These are phyloP conservation scores for Discostella pseudostelligera DNA, from an alignment of 108 stramenopile genomes.

Conservation along the genomic window DNA sequence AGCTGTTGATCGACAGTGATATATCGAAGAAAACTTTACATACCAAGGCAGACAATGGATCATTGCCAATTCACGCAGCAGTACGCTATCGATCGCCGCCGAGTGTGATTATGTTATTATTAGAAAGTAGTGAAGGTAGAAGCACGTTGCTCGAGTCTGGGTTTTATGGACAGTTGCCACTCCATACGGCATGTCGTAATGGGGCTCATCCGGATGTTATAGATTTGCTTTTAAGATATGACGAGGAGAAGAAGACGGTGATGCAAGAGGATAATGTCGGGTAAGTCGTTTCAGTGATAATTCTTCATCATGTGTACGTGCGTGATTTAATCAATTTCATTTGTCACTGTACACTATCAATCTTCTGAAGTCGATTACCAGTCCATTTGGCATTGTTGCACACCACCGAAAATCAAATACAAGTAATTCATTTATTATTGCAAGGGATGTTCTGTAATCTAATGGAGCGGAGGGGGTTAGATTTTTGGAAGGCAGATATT, in stretches of 20 bases:
- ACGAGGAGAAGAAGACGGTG: conserved; percentile 40
- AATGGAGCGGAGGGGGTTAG: conserved; percentile 50
- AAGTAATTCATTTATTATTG: conserved; percentile 37
- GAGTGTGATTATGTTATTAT: conserved; percentile 48
- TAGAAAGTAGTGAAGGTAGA: conserved; percentile 39
- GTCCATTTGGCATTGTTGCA: conserved; percentile 59
- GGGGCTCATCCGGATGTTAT: conserved; percentile 44
- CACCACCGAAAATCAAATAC: conserved; percentile 36
- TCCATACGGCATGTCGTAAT: conserved; percentile 67
- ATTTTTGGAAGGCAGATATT: conserved; percentile 56
- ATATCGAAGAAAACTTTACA: conserved; percentile 38
- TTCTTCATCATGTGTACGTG: too few relatives aligned
- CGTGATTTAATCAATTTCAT: too few relatives aligned
- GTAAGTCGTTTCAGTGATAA: too few relatives aligned
- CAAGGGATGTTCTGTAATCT: conserved; percentile 54
- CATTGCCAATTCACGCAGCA: conserved; percentile 62
- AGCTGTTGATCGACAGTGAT: conserved; percentile 60
- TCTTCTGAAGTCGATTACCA: conserved; percentile 40
- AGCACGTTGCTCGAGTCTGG: conserved; percentile 44
- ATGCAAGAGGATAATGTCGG: conserved; percentile 49
- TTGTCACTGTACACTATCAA: too few relatives aligned
- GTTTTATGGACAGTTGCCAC: conserved; percentile 54
- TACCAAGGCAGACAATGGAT: conserved; percentile 50
- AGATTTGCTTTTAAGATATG: conserved; percentile 44
- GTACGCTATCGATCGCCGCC: conserved; percentile 57